Percentiles rank a stretch among this genome's conserved stretches.
Conservation (phyloP, 306 rosid species). For the Phaseolus lunatus region DNA sequence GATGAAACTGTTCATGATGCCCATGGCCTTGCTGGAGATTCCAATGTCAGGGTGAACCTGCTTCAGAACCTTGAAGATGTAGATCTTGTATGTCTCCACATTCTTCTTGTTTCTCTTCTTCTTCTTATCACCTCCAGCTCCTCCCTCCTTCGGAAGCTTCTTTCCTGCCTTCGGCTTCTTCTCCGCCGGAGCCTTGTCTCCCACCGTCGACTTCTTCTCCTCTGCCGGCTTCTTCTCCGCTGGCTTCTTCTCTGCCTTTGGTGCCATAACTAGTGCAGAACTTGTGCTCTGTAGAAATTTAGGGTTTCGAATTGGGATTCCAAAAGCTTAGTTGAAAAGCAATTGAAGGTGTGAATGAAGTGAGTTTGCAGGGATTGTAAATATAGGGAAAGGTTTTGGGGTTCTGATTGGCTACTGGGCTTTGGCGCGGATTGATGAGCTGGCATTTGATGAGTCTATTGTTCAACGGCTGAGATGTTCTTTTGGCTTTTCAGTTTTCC, state of each 20-base stretch:
- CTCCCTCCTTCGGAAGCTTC: constrained; percentile 77
- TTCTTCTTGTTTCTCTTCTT: not conserved
- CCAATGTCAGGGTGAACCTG: constrained; percentile 7
- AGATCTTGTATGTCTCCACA: not conserved
- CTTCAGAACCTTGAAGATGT: not conserved
- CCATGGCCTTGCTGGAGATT: constrained; percentile 3
- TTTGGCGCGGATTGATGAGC: too few species aligned
- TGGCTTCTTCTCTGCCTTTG: constrained; percentile 76
- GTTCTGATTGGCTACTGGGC: too few species aligned
- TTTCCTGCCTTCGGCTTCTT: constrained; percentile 84
- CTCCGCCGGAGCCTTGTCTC: constrained; percentile 51
- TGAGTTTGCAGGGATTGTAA: not conserved
- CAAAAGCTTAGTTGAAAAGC: too few species aligned
- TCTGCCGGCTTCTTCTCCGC: constrained; percentile 56
- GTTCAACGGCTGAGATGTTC: too few species aligned
- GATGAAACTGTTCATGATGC: not conserved
- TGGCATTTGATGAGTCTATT: too few species aligned
- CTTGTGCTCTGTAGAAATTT: not conserved
- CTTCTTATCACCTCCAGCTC: constrained; percentile 39
- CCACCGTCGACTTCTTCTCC: constrained; percentile 68
- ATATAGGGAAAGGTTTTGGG: not conserved
- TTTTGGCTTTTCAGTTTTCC: too few species aligned
- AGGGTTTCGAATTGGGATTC: constrained; percentile 26
- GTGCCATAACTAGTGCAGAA: constrained; percentile 24
- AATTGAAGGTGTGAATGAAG: too few species aligned